phyloP scores from a whole-genome alignment of 768 basidiomycete genomes.

The Lepiota venenata region DNA sequence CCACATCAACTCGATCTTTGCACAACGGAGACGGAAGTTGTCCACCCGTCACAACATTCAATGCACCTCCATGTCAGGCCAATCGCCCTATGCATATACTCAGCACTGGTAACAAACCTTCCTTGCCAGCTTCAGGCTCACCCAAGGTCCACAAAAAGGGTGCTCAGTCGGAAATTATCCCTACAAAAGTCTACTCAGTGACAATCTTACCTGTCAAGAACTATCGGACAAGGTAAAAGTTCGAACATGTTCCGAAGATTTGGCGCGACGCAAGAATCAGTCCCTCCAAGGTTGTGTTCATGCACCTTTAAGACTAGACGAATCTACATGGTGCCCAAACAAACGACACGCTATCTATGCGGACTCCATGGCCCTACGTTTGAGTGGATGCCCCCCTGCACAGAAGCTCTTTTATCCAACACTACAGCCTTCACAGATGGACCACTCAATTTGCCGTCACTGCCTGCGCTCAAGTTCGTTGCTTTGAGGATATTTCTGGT shows the following conservation, averaged over 20 bases:
- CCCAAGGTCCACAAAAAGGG: background rate
- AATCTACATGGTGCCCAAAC: constrained; percentile 9
- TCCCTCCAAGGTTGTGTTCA: background rate
- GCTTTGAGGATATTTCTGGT: background rate
- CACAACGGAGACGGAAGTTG: no score
- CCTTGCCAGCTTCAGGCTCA: background rate
- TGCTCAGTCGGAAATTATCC: background rate
- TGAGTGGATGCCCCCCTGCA: background rate
- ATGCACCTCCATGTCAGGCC: no score
- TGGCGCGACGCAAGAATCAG: background rate
- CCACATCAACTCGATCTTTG: no score
- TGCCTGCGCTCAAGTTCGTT: background rate
- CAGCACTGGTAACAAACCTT: background rate
- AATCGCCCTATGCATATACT: background rate
- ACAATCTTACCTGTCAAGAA: background rate
- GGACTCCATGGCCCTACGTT: constrained; percentile 24
- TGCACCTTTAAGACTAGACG: background rate
- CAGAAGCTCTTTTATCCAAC: background rate
- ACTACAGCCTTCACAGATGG: background rate
- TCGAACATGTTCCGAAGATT: constrained; percentile 1
- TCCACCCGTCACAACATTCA: no score
- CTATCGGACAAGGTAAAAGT: background rate
- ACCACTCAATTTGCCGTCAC: background rate
- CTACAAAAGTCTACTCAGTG: background rate
- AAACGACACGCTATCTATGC: constrained; percentile 39